Percentiles rank a stretch among this genome's conserved stretches.
phyloP scores from a whole-genome alignment of 495 filamentous ascomycete species.

The Penicillium macrosclerotiorum region DNA sequence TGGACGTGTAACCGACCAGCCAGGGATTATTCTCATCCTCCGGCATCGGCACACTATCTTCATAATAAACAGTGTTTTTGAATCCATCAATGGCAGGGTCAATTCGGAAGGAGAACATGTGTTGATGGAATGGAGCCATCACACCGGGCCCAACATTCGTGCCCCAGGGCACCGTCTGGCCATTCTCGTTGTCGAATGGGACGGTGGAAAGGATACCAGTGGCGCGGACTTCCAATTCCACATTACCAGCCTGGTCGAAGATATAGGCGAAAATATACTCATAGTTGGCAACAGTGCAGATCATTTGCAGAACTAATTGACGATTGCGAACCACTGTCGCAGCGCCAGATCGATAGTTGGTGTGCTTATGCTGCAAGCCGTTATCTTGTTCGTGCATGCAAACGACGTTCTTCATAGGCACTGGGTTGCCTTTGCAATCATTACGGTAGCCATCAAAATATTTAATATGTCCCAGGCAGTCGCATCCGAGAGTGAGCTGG shows the following conservation, averaged over 20 bases:
- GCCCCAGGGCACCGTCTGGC: constrained; percentile 64
- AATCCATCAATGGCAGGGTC: constrained; percentile 80
- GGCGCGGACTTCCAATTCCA: constrained; percentile 80
- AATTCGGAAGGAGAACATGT: constrained; percentile 86
- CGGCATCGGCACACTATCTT: constrained; percentile 72
- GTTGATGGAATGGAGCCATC: constrained; percentile 76
- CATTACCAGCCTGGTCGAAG: constrained; percentile 81
- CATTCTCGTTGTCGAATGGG: constrained; percentile 59
- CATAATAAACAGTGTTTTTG: constrained; percentile 65
- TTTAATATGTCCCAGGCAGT: constrained; percentile 66
- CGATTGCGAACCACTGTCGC: constrained; percentile 61
- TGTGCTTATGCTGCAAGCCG: constrained; percentile 68
- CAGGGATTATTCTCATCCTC: constrained; percentile 71
- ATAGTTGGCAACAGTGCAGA: constrained; percentile 78
- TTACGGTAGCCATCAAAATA: constrained; percentile 61
- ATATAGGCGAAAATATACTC: constrained; percentile 84
- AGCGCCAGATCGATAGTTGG: constrained; percentile 61
- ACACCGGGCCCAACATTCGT: constrained; percentile 86
- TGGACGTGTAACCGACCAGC: constrained; percentile 68
- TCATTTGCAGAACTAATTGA: constrained; percentile 67
- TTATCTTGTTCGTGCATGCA: constrained; percentile 71
- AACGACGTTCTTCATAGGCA: constrained; percentile 57
- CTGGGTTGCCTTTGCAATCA: constrained; percentile 50
- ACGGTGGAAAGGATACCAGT: constrained; percentile 86
- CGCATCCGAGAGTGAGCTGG: constrained; percentile 65